Evolutionary conservation across 1,284 basidiomycete genomes (phyloP), one percentile per base, ranked within the genome.

Genomic region (Ustilago shanxiensis): DNA sequence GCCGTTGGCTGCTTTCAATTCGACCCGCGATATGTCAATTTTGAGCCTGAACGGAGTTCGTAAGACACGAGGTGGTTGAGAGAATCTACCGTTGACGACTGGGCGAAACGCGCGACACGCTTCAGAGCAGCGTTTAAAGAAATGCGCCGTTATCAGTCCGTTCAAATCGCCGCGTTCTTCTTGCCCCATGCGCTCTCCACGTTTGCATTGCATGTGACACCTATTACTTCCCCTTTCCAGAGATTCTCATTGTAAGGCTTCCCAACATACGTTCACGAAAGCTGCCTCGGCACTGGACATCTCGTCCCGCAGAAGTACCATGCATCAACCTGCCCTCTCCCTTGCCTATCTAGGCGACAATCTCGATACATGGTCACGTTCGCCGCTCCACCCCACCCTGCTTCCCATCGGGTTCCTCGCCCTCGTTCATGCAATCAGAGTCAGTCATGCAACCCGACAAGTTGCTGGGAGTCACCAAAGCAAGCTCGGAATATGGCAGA

Each of bases 361-460:
- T 16, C 53, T 73, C 33, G 61, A 65, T 13, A 24, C 13, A 14
- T 65, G 66, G 65, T 45, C 60, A 13, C 64, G 58, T 20, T 41
- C 52, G 0, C 66, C 72, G 0, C 26, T 74, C n/a, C 72, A 74
- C 31, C 66, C 58, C 1, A 61, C 53, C 0, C 44, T 78, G 45
- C 53, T 80, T 1, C 80, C 80, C 26, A 50, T 81, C 16, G 78
- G 75, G 14, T 31, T 60, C 11, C 53, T 81, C 6, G 63, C 61
- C 0, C 44, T 81, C 14, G 28, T 77, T 3, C 80, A 81, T 29
- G 78, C 80, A 18, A 35, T 74, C 2, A 60, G 80, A n/a, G 71
- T 81, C 37, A 81, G 80, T 47, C 78, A 80, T 72, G 78, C 62
- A 9, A 80, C 78, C 5, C 78, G 80, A 14, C 67, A 74, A 55